phyloP scores from a whole-genome alignment of 306 rosid genomes.

The Acmispon strigosus region DNA sequence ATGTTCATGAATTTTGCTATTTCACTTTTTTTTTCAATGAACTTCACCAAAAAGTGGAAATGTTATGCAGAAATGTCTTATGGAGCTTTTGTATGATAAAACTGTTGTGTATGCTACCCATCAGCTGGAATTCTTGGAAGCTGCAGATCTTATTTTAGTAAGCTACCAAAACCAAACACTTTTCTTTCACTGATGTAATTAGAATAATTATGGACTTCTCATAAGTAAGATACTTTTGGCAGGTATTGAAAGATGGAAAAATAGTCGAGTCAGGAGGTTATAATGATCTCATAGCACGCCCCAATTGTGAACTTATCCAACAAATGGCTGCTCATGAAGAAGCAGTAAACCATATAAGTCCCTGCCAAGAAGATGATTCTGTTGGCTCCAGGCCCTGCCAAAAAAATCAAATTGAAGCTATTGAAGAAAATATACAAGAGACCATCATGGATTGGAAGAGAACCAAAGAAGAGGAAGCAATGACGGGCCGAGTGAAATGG shows the following conservation, averaged over 20 bases:
- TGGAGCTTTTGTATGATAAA: slow-evolving; percentile 62
- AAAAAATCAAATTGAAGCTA: slow-evolving; percentile 49
- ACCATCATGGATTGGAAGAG: slow-evolving; percentile 31
- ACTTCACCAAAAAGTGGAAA: background rate
- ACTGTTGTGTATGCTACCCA: slow-evolving; percentile 89
- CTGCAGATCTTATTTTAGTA: slow-evolving; percentile 74
- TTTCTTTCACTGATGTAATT: background rate
- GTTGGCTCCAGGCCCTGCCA: slow-evolving; percentile 25
- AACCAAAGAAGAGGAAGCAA: slow-evolving; percentile 59
- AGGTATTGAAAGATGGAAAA: slow-evolving; percentile 81
- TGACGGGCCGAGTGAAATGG: slow-evolving; percentile 85
- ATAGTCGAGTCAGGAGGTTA: slow-evolving; percentile 69
- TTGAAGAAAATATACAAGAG: slow-evolving; percentile 35
- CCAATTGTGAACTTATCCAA: slow-evolving; percentile 52
- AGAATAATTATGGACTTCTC: background rate
- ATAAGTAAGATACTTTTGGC: background rate
- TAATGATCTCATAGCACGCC: slow-evolving; percentile 54
- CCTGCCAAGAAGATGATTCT: slow-evolving; percentile 39
- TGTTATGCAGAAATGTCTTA: slow-evolving; percentile 75
- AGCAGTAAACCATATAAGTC: slow-evolving; percentile 52
- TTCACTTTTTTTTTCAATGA: background rate
- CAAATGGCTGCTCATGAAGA: slow-evolving; percentile 82
- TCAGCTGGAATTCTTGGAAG: slow-evolving; percentile 84
- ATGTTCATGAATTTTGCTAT: background rate
- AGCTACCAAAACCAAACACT: slow-evolving; percentile 11